These are phyloP conservation scores for Fonsecaea pugnacius DNA, from an alignment of 2,329 filamentous ascomycete genomes.

Conservation along the genomic window DNA sequence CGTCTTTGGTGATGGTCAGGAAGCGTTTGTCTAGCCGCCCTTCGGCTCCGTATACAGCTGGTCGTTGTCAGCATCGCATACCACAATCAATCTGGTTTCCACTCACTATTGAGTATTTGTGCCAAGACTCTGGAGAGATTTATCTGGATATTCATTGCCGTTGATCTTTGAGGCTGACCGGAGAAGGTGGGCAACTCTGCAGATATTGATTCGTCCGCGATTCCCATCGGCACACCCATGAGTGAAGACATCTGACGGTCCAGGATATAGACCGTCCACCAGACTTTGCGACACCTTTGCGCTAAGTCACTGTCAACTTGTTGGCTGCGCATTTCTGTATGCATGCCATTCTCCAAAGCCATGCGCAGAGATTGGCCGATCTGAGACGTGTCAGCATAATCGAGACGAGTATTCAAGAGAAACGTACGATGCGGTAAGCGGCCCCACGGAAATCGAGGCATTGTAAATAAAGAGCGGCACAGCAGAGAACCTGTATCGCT, in stretches of 20 bases:
- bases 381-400: constrained; percentile 36
- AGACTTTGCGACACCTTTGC: constrained; percentile 55
- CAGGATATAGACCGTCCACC: constrained; percentile 61
- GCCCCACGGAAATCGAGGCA: constrained; percentile 55
- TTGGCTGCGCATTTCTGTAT: constrained; percentile 55
- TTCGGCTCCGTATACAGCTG: constrained; percentile 51
- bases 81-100: neutral
- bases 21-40: constrained; percentile 45
- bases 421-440: constrained; percentile 54
- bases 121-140: constrained; percentile 53
- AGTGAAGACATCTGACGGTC: constrained; percentile 60
- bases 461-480: constrained; percentile 59
- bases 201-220: constrained; percentile 58
- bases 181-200: constrained; percentile 53
- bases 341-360: constrained; percentile 57
- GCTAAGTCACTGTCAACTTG: constrained; percentile 49
- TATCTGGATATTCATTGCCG: constrained; percentile 52
- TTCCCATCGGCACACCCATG: constrained; percentile 57
- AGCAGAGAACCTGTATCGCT: constrained; percentile 57
- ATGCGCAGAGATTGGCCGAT: constrained; percentile 59
- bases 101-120: constrained; percentile 52
- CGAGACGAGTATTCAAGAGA: neutral
- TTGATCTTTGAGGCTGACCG: constrained; percentile 46
- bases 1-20: constrained; percentile 47
- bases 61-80: constrained; percentile 1